These are phyloP conservation scores for Gnomoniopsis sp. DNA, from an alignment of 2,329 filamentous ascomycete species.

Conservation along the genomic window DNA sequence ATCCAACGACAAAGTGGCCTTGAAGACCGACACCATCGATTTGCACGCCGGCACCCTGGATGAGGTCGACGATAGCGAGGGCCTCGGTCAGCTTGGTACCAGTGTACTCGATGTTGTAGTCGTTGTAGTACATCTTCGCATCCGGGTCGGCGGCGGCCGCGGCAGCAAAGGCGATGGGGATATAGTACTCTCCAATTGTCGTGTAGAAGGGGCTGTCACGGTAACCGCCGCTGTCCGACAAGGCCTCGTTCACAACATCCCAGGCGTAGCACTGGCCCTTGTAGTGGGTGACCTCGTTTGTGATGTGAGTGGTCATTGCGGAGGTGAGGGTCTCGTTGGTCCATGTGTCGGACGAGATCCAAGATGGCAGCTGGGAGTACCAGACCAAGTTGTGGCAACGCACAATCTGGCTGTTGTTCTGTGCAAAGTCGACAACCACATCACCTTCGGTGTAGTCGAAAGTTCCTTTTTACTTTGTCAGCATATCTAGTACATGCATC, in stretches of 20 bases:
- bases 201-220: slow-evolving; percentile 51
- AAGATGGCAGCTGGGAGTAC: slow-evolving; percentile 50
- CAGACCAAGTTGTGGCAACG: slow-evolving; percentile 61
- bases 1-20: slow-evolving; percentile 55
- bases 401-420: slow-evolving; percentile 46
- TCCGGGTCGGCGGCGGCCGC: slow-evolving; percentile 50
- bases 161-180: slow-evolving; percentile 55
- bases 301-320: slow-evolving; percentile 56
- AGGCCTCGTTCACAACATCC: slow-evolving; percentile 65
- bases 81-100: slow-evolving; percentile 43
- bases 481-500: background rate
- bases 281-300: slow-evolving; percentile 54
- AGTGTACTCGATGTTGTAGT: slow-evolving; percentile 52
- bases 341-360: slow-evolving; percentile 46
- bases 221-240: slow-evolving; percentile 48
- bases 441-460: slow-evolving; percentile 61
- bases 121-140: slow-evolving; percentile 53
- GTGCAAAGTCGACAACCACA: slow-evolving; percentile 44
- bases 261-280: slow-evolving; percentile 59
- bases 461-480: slow-evolving; percentile 17
- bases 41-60: slow-evolving; percentile 46
- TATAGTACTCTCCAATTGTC: slow-evolving; percentile 53
- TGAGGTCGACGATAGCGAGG: slow-evolving; percentile 40
- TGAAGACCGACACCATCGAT: slow-evolving; percentile 64
- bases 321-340: slow-evolving; percentile 54